A percentile compares a stretch with the other conserved stretches of the same genome.
These are phyloP conservation scores for Jatropha curcas DNA, from an alignment of 345 rosid genomes.

Conservation along the genomic window DNA sequence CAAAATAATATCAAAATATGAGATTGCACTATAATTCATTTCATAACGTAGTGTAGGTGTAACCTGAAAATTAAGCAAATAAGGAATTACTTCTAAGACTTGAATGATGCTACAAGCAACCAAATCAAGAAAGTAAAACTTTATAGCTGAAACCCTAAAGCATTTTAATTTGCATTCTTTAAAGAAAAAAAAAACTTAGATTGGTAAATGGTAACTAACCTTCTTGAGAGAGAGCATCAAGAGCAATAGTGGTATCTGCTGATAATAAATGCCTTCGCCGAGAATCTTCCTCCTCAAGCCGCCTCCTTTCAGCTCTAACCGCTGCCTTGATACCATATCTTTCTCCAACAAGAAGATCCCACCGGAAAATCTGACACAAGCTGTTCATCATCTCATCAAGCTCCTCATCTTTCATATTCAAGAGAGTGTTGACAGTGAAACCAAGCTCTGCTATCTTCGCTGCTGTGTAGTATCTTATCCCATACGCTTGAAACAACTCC, in stretches of 20 bases:
- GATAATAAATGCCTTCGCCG: slow-evolving; percentile 51
- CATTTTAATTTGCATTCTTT: too few species aligned
- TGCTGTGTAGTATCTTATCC: slow-evolving; percentile 79
- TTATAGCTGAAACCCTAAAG: too few species aligned
- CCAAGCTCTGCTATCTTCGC: slow-evolving; percentile 94
- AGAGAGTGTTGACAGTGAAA: slow-evolving; percentile 86
- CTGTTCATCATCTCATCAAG: slow-evolving; percentile 99
- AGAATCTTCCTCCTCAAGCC: slow-evolving; percentile 65
- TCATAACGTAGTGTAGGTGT: too few species aligned
- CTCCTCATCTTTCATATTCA: slow-evolving; percentile 94
- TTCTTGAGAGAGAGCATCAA: slow-evolving; percentile 94
- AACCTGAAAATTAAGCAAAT: too few species aligned
- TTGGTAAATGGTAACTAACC: slow-evolving; percentile 37
- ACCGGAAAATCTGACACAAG: slow-evolving; percentile 77
- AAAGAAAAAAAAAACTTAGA: too few species aligned
- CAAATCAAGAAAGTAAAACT: background rate
- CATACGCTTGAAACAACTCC: slow-evolving; percentile 79
- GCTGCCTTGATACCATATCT: slow-evolving; percentile 93
- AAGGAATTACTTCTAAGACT: background rate
- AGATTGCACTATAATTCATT: too few species aligned
- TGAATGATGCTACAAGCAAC: background rate
- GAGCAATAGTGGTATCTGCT: slow-evolving; percentile 48
- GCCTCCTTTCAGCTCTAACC: slow-evolving; percentile 79
- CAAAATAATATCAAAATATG: too few species aligned
- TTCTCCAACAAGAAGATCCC: slow-evolving; percentile 95